Evolutionary conservation across 257 asterid species (phyloP), one percentile per base, ranked within the genome.

Genomic region (Phtheirospermum japonicum): DNA sequence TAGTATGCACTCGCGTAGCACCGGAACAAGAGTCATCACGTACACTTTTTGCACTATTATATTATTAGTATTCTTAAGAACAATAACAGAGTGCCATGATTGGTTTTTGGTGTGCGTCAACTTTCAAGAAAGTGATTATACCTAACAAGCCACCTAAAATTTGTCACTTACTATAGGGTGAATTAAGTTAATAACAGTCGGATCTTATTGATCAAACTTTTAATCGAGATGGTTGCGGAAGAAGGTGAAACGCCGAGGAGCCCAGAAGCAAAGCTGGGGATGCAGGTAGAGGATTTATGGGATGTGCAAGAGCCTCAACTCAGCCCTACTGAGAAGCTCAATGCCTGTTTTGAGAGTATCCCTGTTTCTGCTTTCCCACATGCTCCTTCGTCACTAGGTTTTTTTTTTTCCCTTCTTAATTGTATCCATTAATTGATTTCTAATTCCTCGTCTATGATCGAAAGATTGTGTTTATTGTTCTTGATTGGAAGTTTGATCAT

Each of bases 221-320:
- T 20, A 65, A 48, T 20, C 10, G 23, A 30, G 48, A 71, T 76
- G 95, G 80, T 56, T 66, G 70, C 75, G 67, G 95, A 81, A 57
- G 90, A 78, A 8, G 76, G 83, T 2, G 85, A 73, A 46, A 81
- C 95, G 45, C 99, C 97, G 31, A 71, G 99, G 71, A 93, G 99
- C 80, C 97, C 99, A 55, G 99, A 90, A 30, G 99, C 99, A 23
- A 79, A 79, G 77, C 72, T 93, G 71, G 99, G 99, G 59, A 82
- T 89, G 97, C 88, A 85, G 42, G 97, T 93, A 8, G 97, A 93
- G 70, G 96, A 85, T 82, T 74, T 93, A 4, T 93, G 99, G 97
- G 99, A 93, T 62, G 36, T 80, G 14, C 95, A 85, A 69, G 97
- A 89, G 68, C 86, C 96, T 12, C 95, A 89, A 79, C 76, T 89